Base-by-base conservation (phyloP, 2,329 filamentous ascomycete genomes). In the Clonostachys rhizophaga region DNA sequence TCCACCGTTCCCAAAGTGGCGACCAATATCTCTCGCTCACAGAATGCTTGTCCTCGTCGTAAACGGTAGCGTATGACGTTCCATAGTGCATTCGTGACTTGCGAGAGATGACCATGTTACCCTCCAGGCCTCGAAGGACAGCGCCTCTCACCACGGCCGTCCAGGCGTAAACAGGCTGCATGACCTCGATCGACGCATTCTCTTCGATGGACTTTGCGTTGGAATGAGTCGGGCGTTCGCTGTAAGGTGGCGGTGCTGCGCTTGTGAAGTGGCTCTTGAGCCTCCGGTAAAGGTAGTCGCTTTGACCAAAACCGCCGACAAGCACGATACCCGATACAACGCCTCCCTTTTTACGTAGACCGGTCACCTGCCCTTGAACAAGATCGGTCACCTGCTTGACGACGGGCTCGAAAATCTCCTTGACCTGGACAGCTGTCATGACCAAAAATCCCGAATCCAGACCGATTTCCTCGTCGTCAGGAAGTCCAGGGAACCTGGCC, bases 81-180 rank as follows among this genome's bases (percentile, higher is more conserved):
- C 88, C 88, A 59, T 92, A 91, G 61, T 88, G 83, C 77, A 84
- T 87, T 53, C 87, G 76, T 43, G 85, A 83, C 62, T 86, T 83
- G 43, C 87, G 74, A 50, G 82, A 87, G 48, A 90, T 81, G 7
- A 91, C 87, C 79, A 91, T 87, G 60, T 83, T 89, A 16, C 87
- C 87, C 62, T 91, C 87, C 14, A 91, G 64, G 0, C 87, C 87
- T 43, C 87, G 73, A 45, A 91, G 65, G 9, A 91, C 87, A 0
- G 88, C 88, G 7, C 88, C 88, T 49, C 88, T 74, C 6, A 91
- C 87, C 3, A 91, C 87, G 1, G 87, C 86, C 8, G 87, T 91
- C 87, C 87, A 91, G 2, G 87, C 86, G 60, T 91, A 88, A 45
- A 91, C 76, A 1, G 87, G 86, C 65, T 92, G 87, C 78, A 91